Evolutionary conservation across 345 rosid genomes (phyloP).

Genomic region (Eucalyptus pauciflora): DNA sequence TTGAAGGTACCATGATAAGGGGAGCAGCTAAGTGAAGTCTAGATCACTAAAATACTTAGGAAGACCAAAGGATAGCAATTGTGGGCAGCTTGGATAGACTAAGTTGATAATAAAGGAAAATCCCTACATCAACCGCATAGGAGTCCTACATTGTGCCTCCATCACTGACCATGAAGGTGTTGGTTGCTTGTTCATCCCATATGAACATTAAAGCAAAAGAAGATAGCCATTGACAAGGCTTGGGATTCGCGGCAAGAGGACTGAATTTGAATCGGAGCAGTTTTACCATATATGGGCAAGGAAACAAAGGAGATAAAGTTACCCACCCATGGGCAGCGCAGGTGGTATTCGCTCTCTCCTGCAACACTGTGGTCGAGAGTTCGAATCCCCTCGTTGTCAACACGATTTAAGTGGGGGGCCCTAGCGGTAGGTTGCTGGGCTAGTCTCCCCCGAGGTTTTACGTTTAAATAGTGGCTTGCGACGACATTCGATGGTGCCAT

Average conservation of each 20-base stretch:
- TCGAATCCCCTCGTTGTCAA: too few relatives aligned
- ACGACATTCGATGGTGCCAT: fast-evolving
- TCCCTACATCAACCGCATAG: background rate
- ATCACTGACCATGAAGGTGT: background rate
- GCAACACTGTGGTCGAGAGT: fast-evolving
- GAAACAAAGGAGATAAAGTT: background rate
- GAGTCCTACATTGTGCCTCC: background rate
- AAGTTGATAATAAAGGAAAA: background rate
- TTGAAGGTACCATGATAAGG: background rate
- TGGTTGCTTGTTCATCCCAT: background rate
- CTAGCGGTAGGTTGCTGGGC: fast-evolving
- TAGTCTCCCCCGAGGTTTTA: too few relatives aligned
- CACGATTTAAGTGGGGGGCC: too few relatives aligned
- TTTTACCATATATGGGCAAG: background rate
- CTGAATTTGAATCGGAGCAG: background rate
- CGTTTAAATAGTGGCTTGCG: fast-evolving
- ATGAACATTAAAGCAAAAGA: background rate
- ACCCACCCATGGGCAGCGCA: fast-evolving
- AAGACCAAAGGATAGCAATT: background rate
- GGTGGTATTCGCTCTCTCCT: too few relatives aligned
- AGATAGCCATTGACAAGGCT: background rate
- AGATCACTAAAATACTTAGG: background rate
- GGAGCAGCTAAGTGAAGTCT: background rate
- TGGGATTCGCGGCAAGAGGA: background rate
- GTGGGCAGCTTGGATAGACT: background rate